A percentile compares a stretch with the other conserved stretches of the same genome.
Conservation (phyloP, 2,329 filamentous ascomycete genomes). For the Atkinsonella hypoxylon region DNA sequence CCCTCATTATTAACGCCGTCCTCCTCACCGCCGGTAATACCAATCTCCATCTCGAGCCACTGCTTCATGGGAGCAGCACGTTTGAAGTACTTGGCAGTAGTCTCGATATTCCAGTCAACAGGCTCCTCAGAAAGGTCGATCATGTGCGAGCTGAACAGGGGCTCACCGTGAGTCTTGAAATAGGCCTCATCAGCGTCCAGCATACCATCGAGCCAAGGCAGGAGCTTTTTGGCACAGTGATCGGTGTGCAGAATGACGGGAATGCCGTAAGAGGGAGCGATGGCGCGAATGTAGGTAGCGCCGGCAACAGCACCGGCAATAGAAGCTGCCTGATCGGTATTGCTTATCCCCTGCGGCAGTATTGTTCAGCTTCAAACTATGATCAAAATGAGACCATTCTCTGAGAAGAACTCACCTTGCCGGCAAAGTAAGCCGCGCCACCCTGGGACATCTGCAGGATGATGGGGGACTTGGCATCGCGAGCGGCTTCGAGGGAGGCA, state of each 20-base stretch:
- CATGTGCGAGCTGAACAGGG: conserved; percentile 96
- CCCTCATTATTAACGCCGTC: conserved; percentile 98
- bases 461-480: conserved; percentile 81
- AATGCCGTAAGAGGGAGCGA: conserved; percentile 78
- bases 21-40: conserved; percentile 92
- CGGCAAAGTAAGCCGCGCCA: conserved; percentile 84
- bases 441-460: conserved; percentile 91
- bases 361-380: not conserved
- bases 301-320: conserved; percentile 79
- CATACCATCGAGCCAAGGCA: conserved; percentile 96
- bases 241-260: conserved; percentile 94
- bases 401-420: conserved; percentile 45
- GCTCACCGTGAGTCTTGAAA: conserved; percentile 87
- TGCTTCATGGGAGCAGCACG: conserved; percentile 94
- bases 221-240: conserved; percentile 98
- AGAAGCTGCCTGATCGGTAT: conserved; percentile 72
- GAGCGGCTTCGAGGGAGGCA: conserved; percentile 83
- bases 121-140: conserved; percentile 92
- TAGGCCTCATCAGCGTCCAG: conserved; percentile 86
- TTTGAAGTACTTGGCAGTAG: conserved; percentile 87
- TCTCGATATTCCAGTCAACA: conserved; percentile 82
- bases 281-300: conserved; percentile 83
- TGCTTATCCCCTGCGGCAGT: conserved; percentile 52
- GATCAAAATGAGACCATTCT: not conserved
- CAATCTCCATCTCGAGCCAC: conserved; percentile 91